Base-by-base conservation (phyloP, 2,329 filamentous ascomycete genomes). In the Stemphylium beticola region DNA sequence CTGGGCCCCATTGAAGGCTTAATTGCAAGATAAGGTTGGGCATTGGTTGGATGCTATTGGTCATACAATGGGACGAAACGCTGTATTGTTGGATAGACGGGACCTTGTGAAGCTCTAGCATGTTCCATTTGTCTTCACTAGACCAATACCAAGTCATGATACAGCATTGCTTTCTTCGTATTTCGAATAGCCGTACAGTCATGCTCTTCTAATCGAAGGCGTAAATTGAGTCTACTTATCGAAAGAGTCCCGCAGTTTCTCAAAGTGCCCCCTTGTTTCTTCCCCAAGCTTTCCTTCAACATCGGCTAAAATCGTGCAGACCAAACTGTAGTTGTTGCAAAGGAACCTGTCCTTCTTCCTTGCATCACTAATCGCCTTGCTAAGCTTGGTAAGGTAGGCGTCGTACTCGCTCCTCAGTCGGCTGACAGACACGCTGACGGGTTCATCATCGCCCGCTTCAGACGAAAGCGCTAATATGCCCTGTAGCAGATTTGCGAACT, bases 371-470 rank as follows among this genome's bases (percentile, higher is more conserved):
- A 93, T 91, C 0, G 81, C 81, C 64, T 91, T 89, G 69, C 90
- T 90, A 55, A 93, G 81, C 71, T 90, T 92, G 5, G 85, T 85
- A 57, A 99, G 76, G 63, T 97, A 95, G 0, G 85, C 84, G 74
- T 98, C 92, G 37, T 93, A 89, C 71, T 98, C 95, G 52, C 82
- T 84, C 26, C 92, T 82, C 67, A 99, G 76, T 22, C 95, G 85
- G 11, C 83, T 83, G 41, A 99, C 76, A 67, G 92, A 96, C 42
- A 90, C 87, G 0, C 88, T 87, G 2, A 98, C 90, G 0, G 95
- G 95, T 74, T 99, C 95, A 64, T 97, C 93, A 64, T 98, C 95
- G 2, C 92, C 92, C 0, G 92, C 91, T 64, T 97, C 93, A n/a
- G 87, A 86, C 69, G 91, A 96, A 38, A 99, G 82, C 0, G 86